A percentile compares a stretch with the other conserved stretches of the same genome.
phyloP scores from a whole-genome alignment of 805 yeast genomes.

The Yamadazyma endophytica region DNA sequence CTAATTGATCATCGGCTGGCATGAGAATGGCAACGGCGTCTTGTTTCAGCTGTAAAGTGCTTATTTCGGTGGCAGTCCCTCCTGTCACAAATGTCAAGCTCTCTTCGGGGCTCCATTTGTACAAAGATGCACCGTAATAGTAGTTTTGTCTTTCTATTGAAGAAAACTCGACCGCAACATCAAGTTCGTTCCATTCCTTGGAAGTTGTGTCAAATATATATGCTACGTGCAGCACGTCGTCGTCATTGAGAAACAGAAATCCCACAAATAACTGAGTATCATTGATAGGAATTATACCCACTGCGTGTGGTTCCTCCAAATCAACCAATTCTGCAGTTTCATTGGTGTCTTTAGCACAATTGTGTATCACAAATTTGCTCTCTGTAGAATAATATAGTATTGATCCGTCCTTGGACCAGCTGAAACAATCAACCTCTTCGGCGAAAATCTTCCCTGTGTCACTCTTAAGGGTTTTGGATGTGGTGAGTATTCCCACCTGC shows the following conservation, averaged over 20 bases:
- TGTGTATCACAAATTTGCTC: no score
- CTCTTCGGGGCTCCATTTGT: constrained; percentile 34
- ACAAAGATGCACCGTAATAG: constrained; percentile 39
- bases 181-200: constrained; percentile 35
- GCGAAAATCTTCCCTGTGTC: no score
- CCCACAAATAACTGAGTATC: constrained; percentile 3
- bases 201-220: constrained; percentile 17
- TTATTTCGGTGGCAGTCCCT: constrained; percentile 58
- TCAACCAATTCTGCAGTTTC: no score
- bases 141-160: constrained; percentile 42
- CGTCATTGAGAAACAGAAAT: constrained; percentile 6
- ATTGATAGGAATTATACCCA: neutral
- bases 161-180: constrained; percentile 52
- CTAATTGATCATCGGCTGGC: constrained; percentile 62
- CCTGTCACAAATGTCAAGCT: constrained; percentile 46
- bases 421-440: no score
- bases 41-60: constrained; percentile 8
- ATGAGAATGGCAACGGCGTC: constrained; percentile 21
- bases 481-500: no score
- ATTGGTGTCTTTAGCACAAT: no score
- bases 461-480: no score
- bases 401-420: no score
- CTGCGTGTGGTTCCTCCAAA: no score
- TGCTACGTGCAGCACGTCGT: constrained; percentile 15
- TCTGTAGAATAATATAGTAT: no score